Percentiles rank a stretch among this genome's conserved stretches.
Evolutionary conservation across 768 basidiomycete species (phyloP).

Genomic region (Suillus placidus): DNA sequence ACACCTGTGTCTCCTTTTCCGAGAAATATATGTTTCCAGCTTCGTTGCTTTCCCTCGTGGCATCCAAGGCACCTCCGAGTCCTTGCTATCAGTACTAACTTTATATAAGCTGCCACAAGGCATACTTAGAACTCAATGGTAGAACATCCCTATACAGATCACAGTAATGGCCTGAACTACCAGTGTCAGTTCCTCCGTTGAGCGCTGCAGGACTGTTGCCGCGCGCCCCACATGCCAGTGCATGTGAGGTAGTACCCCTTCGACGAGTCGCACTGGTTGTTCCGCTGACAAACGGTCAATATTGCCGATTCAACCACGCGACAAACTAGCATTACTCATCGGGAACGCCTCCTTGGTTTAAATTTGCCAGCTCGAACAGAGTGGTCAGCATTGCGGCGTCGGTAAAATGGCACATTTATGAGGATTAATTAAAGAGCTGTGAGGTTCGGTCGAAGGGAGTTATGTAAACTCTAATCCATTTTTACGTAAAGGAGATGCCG

Average conservation of each 20-base stretch:
- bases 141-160: not conserved
- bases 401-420: not conserved
- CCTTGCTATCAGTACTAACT: not conserved
- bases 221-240: not conserved
- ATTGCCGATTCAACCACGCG: not conserved
- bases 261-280: not conserved
- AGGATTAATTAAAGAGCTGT: not conserved
- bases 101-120: not conserved
- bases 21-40: not conserved
- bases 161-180: not conserved
- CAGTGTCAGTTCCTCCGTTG: not conserved
- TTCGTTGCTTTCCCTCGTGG: not conserved
- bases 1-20: not conserved
- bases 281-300: not conserved
- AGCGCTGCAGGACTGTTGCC: not conserved
- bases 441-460: not conserved
- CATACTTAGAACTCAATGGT: not conserved
- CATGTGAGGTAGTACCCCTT: not conserved
- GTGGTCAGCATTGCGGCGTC: not conserved
- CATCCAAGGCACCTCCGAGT: not conserved
- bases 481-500: not conserved
- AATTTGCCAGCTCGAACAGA: not conserved
- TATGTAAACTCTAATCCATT: not conserved
- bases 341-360: not conserved
- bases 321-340: not conserved